Evolutionary conservation across 129 eudicot genomes (phyloP).

Genomic region (Chrysanthemum lavandulifolium): DNA sequence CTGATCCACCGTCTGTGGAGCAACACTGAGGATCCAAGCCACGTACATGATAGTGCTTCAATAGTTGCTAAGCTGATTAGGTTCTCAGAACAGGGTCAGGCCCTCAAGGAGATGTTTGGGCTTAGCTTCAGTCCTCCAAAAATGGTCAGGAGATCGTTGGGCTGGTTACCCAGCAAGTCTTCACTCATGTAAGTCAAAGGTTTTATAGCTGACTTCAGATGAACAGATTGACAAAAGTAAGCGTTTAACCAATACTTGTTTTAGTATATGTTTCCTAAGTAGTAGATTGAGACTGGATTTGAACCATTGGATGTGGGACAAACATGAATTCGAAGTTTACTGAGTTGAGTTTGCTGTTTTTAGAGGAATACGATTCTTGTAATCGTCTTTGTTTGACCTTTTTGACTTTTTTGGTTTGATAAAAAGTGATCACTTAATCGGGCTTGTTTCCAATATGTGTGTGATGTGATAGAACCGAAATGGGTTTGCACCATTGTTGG

Average conservation of each 20-base stretch:
- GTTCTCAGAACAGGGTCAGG: constrained; percentile 73
- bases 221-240: constrained; percentile 43
- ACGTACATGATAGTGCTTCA: constrained; percentile 62
- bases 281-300: constrained; percentile 22
- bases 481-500: too few relatives aligned
- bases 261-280: constrained; percentile 18
- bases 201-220: constrained; percentile 36
- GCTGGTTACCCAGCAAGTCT: constrained; percentile 72
- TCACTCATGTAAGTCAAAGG: constrained; percentile 52
- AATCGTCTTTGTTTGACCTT: constrained; percentile 18
- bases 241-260: constrained; percentile 35
- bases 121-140: constrained; percentile 87
- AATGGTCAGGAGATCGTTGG: constrained; percentile 63
- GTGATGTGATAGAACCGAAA: too few relatives aligned
- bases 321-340: constrained; percentile 23
- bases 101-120: constrained; percentile 87
- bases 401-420: constrained; percentile 22
- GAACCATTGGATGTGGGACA: constrained; percentile 22
- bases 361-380: constrained; percentile 23
- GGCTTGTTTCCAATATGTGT: constrained; percentile 2
- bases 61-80: constrained; percentile 74
- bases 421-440: not conserved
- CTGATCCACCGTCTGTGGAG: constrained; percentile 69
- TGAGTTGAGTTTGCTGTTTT: constrained; percentile 21
- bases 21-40: constrained; percentile 58